phyloP scores from a whole-genome alignment of 2,329 filamentous ascomycete genomes.

The Claviceps sp. region DNA sequence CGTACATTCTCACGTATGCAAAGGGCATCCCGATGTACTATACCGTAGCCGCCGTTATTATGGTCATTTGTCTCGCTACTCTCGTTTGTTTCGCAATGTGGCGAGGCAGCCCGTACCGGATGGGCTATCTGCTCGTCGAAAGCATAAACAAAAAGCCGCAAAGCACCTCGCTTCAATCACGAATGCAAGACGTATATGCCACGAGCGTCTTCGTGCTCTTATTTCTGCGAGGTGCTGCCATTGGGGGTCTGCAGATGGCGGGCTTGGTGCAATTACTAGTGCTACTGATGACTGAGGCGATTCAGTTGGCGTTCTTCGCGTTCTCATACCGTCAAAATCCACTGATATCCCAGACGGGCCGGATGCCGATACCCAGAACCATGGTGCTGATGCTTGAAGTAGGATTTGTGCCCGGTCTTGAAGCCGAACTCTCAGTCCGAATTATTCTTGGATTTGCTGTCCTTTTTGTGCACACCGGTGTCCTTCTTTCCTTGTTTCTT shows the following conservation, averaged over 20 bases:
- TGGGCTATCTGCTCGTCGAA: slow-evolving; percentile 22
- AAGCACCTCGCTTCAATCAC: slow-evolving; percentile 23
- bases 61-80: slow-evolving; percentile 12
- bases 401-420: background rate
- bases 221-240: slow-evolving; percentile 50
- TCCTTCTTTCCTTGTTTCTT: slow-evolving; percentile 44
- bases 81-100: slow-evolving; percentile 18
- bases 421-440: background rate
- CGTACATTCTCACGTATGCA: slow-evolving; percentile 48
- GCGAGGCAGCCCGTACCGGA: slow-evolving; percentile 12
- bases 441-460: background rate
- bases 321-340: slow-evolving; percentile 26
- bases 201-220: slow-evolving; percentile 50
- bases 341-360: background rate
- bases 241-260: slow-evolving; percentile 47
- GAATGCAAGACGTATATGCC: slow-evolving; percentile 48
- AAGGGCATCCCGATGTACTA: slow-evolving; percentile 12
- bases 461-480: slow-evolving; percentile 25
- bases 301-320: slow-evolving; percentile 30
- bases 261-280: slow-evolving; percentile 52
- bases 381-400: background rate
- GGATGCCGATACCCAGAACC: background rate
- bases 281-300: slow-evolving; percentile 54
- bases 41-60: slow-evolving; percentile 18
- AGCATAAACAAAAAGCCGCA: slow-evolving; percentile 51